phyloP scores from a whole-genome alignment of 148 eudicot species.

The Vaccinium darrowii region DNA sequence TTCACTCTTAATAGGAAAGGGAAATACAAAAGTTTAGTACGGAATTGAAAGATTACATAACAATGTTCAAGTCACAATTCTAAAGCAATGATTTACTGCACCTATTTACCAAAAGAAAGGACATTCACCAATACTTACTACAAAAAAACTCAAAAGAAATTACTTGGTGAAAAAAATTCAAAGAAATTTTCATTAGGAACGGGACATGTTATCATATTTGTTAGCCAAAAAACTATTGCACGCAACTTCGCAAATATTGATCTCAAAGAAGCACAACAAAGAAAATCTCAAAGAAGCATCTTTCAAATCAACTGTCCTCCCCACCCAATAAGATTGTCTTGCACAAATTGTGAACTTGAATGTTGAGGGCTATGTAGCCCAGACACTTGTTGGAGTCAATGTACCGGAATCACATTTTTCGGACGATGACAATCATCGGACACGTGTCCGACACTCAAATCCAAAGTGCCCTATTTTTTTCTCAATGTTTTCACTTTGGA shows the following conservation, averaged over 20 bases:
- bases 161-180: not conserved
- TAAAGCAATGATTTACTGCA: not conserved
- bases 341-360: not conserved
- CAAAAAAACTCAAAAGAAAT: not conserved
- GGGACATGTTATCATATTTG: no score
- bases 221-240: no score
- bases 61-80: not conserved
- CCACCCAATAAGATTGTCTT: not conserved
- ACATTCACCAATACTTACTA: not conserved
- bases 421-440: no score
- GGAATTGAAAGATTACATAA: not conserved
- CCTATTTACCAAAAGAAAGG: not conserved
- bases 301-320: not conserved
- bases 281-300: not conserved
- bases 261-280: not conserved
- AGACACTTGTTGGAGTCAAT: no score
- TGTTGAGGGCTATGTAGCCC: not conserved
- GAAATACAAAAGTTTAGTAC: not conserved
- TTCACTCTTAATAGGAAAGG: not conserved
- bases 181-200: no score
- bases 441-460: no score
- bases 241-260: not conserved
- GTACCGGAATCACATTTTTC: no score
- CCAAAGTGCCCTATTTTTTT: no score
- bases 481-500: no score